phyloP scores from a whole-genome alignment of 805 yeast species.

The Candida chilensis region DNA sequence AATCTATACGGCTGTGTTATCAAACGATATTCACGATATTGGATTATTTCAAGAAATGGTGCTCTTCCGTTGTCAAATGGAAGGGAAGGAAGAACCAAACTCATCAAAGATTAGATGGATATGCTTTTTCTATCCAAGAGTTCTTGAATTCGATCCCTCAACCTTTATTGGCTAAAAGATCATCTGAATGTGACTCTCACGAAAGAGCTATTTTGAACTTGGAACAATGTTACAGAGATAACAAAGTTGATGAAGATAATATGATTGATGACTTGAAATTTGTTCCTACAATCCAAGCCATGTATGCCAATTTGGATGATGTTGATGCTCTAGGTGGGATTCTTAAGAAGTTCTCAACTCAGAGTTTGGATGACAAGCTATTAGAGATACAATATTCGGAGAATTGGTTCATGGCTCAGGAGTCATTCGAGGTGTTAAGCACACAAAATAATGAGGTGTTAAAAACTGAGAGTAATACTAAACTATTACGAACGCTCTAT shows the following conservation, averaged over 20 bases:
- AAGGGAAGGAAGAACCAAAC: too few relatives aligned
- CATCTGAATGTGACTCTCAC: conserved; percentile 76
- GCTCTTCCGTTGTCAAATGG: too few relatives aligned
- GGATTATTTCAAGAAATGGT: conserved; percentile 82
- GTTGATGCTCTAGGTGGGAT: conserved; percentile 86
- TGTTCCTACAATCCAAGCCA: conserved; percentile 52
- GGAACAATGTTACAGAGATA: conserved; percentile 61
- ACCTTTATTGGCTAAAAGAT: conserved; percentile 62
- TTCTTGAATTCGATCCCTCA: conserved; percentile 55
- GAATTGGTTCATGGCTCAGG: conserved; percentile 81
- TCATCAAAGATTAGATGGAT: too few relatives aligned
- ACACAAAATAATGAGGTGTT: conserved; percentile 14
- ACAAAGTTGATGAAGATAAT: conserved; percentile 11
- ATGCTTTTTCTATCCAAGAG: too few relatives aligned
- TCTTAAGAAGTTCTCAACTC: conserved; percentile 60
- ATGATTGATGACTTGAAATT: conserved; percentile 24
- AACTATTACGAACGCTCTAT: conserved; percentile 59
- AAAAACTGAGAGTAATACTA: conserved; percentile 32
- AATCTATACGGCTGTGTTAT: conserved; percentile 54
- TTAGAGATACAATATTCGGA: conserved; percentile 77
- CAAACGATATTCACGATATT: conserved; percentile 69
- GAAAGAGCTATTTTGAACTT: conserved; percentile 82
- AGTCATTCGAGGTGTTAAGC: conserved; percentile 67
- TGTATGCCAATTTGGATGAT: conserved; percentile 85
- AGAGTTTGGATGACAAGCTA: conserved; percentile 65